Evolutionary conservation across 441 rosid genomes (phyloP).

Genomic region (Kokia cookei): DNA sequence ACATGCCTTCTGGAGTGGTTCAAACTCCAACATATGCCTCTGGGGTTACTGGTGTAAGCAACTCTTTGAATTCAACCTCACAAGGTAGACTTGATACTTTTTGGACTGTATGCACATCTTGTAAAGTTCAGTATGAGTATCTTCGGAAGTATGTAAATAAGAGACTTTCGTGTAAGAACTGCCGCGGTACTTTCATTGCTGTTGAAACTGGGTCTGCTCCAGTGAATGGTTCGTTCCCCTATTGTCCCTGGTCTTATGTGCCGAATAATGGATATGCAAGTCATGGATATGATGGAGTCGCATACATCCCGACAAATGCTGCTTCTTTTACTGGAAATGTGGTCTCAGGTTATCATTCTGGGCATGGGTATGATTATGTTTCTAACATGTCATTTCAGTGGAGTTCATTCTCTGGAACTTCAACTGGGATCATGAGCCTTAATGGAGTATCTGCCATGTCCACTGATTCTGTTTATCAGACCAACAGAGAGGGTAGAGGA

Average conservation of each 20-base stretch:
- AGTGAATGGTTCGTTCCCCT: constrained; percentile 78
- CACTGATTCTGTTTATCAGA: constrained; percentile 49
- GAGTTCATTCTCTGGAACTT: constrained; percentile 55
- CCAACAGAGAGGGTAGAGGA: constrained; percentile 38
- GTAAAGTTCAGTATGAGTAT: constrained; percentile 97
- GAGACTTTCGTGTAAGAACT: constrained; percentile 96
- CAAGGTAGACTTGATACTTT: constrained; percentile 79
- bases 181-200: constrained; percentile 90
- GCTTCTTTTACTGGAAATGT: constrained; percentile 51
- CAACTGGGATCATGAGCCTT: constrained; percentile 46
- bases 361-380: constrained; percentile 72
- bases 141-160: constrained; percentile 93
- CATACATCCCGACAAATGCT: constrained; percentile 62
- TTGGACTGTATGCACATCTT: constrained; percentile 98
- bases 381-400: constrained; percentile 78
- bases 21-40: constrained; percentile 51
- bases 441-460: constrained; percentile 41
- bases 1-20: constrained; percentile 38
- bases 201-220: constrained; percentile 94
- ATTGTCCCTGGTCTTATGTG: constrained; percentile 53
- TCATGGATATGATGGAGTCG: constrained; percentile 67
- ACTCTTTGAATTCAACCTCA: constrained; percentile 42
- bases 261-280: constrained; percentile 62
- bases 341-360: constrained; percentile 56
- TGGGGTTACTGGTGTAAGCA: constrained; percentile 39